These are phyloP conservation scores for Leucaena leucocephala DNA, from an alignment of 306 rosid genomes.

Conservation along the genomic window DNA sequence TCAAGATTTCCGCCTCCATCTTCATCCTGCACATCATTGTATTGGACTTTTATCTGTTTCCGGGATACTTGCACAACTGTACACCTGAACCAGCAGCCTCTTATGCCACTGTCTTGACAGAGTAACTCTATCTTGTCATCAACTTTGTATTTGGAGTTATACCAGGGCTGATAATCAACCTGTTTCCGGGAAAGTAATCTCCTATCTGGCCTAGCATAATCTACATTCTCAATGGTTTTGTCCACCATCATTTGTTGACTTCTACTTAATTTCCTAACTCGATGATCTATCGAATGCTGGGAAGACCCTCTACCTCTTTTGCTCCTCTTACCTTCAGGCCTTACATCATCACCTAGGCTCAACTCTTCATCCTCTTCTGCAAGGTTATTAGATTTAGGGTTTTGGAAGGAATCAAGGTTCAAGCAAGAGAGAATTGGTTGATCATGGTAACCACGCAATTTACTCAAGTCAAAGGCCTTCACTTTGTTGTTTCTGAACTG, in stretches of 20 bases:
- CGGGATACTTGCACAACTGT: conserved; percentile 66
- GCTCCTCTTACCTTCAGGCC: conserved; percentile 72
- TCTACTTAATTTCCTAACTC: conserved; percentile 58
- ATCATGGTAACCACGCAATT: conserved; percentile 78
- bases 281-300: conserved; percentile 43
- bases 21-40: conserved; percentile 83
- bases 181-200: conserved; percentile 57
- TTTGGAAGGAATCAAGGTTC: conserved; percentile 53
- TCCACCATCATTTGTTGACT: conserved; percentile 49
- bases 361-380: conserved; percentile 64
- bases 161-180: conserved; percentile 56
- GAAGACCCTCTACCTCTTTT: conserved; percentile 59
- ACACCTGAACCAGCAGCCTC: conserved; percentile 99
- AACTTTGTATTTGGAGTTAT: conserved; percentile 54
- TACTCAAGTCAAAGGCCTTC: conserved; percentile 87
- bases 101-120: conserved; percentile 98
- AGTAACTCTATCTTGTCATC: conserved; percentile 86
- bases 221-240: conserved; percentile 52
- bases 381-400: conserved; percentile 45
- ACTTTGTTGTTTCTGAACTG: conserved; percentile 86
- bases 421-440: conserved; percentile 84
- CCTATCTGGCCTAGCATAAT: conserved; percentile 49
- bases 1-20: conserved; percentile 87
- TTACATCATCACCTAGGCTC: conserved; percentile 54
- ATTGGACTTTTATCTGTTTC: conserved; percentile 79